Evolutionary conservation across 2,329 filamentous ascomycete genomes (phyloP), one percentile per base, ranked within the genome.

Genomic region (Fusarium denticulatum): DNA sequence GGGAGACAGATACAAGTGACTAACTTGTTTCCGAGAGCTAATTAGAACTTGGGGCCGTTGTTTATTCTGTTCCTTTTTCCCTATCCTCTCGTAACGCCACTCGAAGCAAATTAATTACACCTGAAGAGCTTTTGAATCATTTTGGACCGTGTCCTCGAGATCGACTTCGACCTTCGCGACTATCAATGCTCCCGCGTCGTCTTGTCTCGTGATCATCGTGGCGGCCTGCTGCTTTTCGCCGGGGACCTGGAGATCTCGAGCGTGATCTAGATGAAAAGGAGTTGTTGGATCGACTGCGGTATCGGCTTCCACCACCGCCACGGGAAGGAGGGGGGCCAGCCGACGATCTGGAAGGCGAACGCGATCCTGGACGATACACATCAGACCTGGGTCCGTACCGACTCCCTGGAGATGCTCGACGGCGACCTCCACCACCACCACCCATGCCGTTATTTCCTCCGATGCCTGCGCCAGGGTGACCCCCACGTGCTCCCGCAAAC

Each of bases 331-430:
- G 83, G 24, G 83, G 84, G 24, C 84, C 80, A 14, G 80, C 84
- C 32, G 85, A 81, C 40, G 86, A 86, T 61, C 87, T 59, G n/a
- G 81, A 76, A 55, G 76, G 83, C 14, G 89, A 90, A 12, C 84
- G 78, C 2, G 89, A 89, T 32, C 86, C 85, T n/a, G 91, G 91
- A 11, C 91, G 87, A 79, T 92, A 93, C 34, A 86, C 88, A 74
- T 92, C 88, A 55, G 86, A 84, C 69, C 86, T 80, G 62, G 83
- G 76, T 14, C 84, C 85, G 67, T 80, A 85, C 30, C 84, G 82
- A 42, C 79, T 76, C 45, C 80, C 77, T 56, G 81, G 81, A 12
- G 82, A 81, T 50, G 76, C 76, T 46, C 80, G 81, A 64, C 81
- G 81, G 61, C 83, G 83, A 49, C 81, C 80, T 34, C 81, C 81